Conservation (phyloP, 768 basidiomycete genomes). For the Lactifluus volemus region DNA sequence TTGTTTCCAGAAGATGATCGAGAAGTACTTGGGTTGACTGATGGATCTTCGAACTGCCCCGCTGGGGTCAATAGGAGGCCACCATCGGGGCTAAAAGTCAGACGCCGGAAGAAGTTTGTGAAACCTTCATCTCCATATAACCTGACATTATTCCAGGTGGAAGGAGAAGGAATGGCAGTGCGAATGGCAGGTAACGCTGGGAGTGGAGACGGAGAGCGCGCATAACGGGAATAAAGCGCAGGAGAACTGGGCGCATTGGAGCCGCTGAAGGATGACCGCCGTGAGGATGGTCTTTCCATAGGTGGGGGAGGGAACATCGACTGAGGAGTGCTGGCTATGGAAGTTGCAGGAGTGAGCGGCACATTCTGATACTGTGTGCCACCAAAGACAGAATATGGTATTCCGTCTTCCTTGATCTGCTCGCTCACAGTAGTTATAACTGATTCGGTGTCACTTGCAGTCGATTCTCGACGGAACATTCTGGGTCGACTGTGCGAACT, state of each 20-base stretch:
- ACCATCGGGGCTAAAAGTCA: constrained; percentile 94
- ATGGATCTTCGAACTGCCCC: constrained; percentile 93
- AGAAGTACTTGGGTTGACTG: constrained; percentile 38
- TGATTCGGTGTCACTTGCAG: constrained; percentile 68
- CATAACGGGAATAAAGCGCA: constrained; percentile 48
- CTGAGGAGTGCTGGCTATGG: constrained; percentile 56
- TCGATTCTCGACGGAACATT: constrained; percentile 62
- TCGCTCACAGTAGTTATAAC: constrained; percentile 45
- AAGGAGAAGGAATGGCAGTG: constrained; percentile 40
- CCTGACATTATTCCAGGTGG: constrained; percentile 59
- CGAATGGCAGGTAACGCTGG: constrained; percentile 92
- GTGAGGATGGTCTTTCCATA: constrained; percentile 55
- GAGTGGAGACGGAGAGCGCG: constrained; percentile 83
- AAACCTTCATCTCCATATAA: constrained; percentile 94
- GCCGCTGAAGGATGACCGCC: constrained; percentile 61
- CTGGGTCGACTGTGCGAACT: constrained; percentile 50
- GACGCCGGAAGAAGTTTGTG: constrained; percentile 90
- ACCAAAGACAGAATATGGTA: constrained; percentile 25
- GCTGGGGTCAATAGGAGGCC: constrained; percentile 90
- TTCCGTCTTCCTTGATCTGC: constrained; percentile 41
- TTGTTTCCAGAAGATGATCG: constrained; percentile 29
- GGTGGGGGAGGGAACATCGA: constrained; percentile 56
- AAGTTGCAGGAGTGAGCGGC: constrained; percentile 56
- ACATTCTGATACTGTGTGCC: constrained; percentile 30
- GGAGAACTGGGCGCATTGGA: constrained; percentile 77